Percentiles rank a stretch among this genome's conserved stretches.
phyloP scores from a whole-genome alignment of 2,329 filamentous ascomycete species.

The Madurella fahalii region DNA sequence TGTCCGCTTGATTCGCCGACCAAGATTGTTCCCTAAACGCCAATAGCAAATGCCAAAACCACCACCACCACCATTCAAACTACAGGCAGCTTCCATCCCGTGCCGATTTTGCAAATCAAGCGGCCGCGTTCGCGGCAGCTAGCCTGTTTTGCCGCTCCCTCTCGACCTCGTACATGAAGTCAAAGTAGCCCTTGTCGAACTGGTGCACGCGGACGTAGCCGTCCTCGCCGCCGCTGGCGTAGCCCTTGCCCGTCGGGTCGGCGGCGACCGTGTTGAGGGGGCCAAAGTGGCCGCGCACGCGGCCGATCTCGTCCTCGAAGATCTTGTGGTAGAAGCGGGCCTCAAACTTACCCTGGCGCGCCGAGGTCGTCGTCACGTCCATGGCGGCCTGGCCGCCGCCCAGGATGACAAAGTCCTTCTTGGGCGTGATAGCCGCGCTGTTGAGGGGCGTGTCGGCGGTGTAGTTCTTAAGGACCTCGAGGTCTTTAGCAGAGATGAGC shows the following conservation, averaged over 20 bases:
- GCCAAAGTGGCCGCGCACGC: slow-evolving; percentile 95
- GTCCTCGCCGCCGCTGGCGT: slow-evolving; percentile 94
- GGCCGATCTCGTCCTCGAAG: slow-evolving; percentile 97
- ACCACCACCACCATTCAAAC: slow-evolving; percentile 1
- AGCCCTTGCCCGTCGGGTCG: slow-evolving; percentile 85
- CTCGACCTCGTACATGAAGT: slow-evolving; percentile 99
- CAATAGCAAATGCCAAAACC: slow-evolving; percentile 20
- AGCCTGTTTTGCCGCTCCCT: slow-evolving; percentile 61
- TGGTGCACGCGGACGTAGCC: slow-evolving; percentile 97
- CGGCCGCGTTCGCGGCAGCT: slow-evolving; percentile 36
- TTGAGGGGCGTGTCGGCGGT: slow-evolving; percentile 90
- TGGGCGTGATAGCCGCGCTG: slow-evolving; percentile 86
- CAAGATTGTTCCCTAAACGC: slow-evolving; percentile 17
- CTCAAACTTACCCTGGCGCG: slow-evolving; percentile 98
- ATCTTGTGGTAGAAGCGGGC: slow-evolving; percentile 99
- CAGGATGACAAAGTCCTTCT: slow-evolving; percentile 97
- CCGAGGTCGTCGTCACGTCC: slow-evolving; percentile 93
- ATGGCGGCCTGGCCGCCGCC: slow-evolving; percentile 98
- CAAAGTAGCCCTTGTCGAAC: slow-evolving; percentile 98
- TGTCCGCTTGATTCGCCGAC: slow-evolving; percentile 8
- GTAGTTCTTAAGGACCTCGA: slow-evolving; percentile 92
- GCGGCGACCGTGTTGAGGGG: slow-evolving; percentile 82
- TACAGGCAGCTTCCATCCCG: too few relatives aligned
- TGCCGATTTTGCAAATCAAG: slow-evolving; percentile 28
- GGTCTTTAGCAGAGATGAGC: slow-evolving; percentile 80